phyloP scores from a whole-genome alignment of 768 basidiomycete species.

The Daedalea quercina region DNA sequence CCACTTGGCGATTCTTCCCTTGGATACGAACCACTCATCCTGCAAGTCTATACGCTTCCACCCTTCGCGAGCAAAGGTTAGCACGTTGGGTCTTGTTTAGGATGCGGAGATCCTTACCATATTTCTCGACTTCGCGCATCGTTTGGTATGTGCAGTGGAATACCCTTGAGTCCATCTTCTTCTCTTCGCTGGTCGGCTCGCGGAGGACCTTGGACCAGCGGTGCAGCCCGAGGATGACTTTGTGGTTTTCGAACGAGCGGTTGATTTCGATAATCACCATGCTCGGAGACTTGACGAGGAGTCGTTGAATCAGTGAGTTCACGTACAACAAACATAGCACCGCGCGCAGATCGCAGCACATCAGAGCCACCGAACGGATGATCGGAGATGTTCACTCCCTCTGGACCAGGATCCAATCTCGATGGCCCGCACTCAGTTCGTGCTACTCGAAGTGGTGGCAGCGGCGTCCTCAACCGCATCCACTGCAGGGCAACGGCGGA shows the following conservation, averaged over 20 bases:
- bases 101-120: constrained; percentile 26
- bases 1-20: constrained; percentile 12
- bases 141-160: constrained; percentile 34
- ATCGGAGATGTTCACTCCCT: constrained; percentile 2
- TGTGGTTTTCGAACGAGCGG: constrained; percentile 24
- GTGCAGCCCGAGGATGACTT: constrained; percentile 36
- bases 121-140: constrained; percentile 37
- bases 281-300: constrained; percentile 29
- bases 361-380: too few species aligned
- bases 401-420: too few species aligned
- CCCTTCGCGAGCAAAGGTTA: constrained; percentile 20
- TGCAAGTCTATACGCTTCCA: constrained; percentile 41
- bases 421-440: too few species aligned
- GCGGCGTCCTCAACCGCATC: neutral
- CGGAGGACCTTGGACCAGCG: constrained; percentile 34
- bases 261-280: constrained; percentile 40
- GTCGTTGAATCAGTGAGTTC: neutral
- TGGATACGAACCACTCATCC: constrained; percentile 35
- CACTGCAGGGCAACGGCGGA: neutral
- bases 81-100: neutral
- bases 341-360: neutral
- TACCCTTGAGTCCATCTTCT: constrained; percentile 22
- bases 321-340: neutral
- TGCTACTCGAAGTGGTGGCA: neutral
- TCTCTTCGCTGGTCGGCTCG: constrained; percentile 25